Base-by-base conservation (phyloP, 768 basidiomycete genomes). In the Nidularia pulvinata region DNA sequence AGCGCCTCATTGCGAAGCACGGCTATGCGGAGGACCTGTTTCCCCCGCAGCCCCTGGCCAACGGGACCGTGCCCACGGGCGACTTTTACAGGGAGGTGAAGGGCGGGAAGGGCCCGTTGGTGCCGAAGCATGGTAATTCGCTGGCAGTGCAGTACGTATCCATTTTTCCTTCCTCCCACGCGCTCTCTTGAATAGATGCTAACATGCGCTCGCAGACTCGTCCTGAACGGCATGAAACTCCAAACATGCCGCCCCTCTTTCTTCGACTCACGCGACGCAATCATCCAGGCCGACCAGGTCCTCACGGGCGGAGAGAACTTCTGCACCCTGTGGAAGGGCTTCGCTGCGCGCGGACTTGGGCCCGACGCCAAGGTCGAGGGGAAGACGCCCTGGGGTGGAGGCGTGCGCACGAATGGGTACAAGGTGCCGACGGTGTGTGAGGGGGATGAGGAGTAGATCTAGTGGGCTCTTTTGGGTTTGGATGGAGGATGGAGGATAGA, bases 61-160 rank as follows among this genome's bases (percentile, higher is more conserved):
- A 89, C 62, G 88, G 91, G 7, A 83, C 75, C 4, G 65, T 88
- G 33, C 88, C 87, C 14, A 67, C 70, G 39, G 83, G 84, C 60
- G 87, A 89, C 69, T 96, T 95, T 69, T 97, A 95, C 76, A 75
- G 78, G 45, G 61, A 69, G 7, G 57, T 70, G 0, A 77, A 78
- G 25, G 74, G 68, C 48, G 77, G 79, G 59, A 78, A 78, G 63
- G 76, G 73, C 61, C 80, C 87, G 7, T 78, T 89, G 33, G 78
- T 98, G 9, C 95, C 96, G 52, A 91, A 86, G 73, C 89, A 96
- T 63, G 95, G 95, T 5, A 98, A 98, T 75, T 85, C 95, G 25
- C 76, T 98, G 51, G 75, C 81, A 37, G 69, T 93, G 9, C 91
- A 93, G 79, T n/a, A n/a, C n/a, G n/a, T n/a, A n/a, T n/a, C n/a